phyloP scores from a whole-genome alignment of 345 rosid species.

The Odontarrhena argentea region DNA sequence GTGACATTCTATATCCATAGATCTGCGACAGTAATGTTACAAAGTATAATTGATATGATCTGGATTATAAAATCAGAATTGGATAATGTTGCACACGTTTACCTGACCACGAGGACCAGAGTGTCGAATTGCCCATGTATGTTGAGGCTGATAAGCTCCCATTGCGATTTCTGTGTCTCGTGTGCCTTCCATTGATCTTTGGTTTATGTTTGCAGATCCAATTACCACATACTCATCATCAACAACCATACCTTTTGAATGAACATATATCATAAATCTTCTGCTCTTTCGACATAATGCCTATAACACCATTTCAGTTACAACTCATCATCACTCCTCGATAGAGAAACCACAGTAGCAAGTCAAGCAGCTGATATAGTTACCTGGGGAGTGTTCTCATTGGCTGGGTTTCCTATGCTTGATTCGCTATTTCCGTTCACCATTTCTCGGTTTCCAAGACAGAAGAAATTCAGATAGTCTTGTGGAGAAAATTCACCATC shows the following conservation, averaged over 20 bases:
- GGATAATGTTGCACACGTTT: not conserved
- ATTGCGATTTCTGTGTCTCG: slow-evolving; percentile 97
- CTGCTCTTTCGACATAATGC: slow-evolving; percentile 60
- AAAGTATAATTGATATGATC: not conserved
- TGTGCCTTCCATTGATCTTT: slow-evolving; percentile 95
- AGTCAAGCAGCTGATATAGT: slow-evolving; percentile 6
- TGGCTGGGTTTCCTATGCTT: slow-evolving; percentile 44
- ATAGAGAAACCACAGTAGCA: slow-evolving; percentile 7
- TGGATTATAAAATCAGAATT: not conserved
- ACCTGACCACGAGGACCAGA: slow-evolving; percentile 87
- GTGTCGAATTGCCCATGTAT: slow-evolving; percentile 73
- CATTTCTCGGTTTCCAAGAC: slow-evolving; percentile 88
- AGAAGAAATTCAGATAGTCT: slow-evolving; percentile 92
- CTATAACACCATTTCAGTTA: slow-evolving; percentile 41
- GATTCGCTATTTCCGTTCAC: slow-evolving; percentile 26
- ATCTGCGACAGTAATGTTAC: slow-evolving; percentile 47
- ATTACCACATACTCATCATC: slow-evolving; percentile 85
- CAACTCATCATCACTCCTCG: slow-evolving; percentile 5
- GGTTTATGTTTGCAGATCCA: slow-evolving; percentile 98
- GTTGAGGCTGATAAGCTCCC: slow-evolving; percentile 96
- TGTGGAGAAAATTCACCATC: slow-evolving; percentile 65
- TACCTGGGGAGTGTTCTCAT: slow-evolving; percentile 74
- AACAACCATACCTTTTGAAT: slow-evolving; percentile 95
- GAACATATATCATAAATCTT: slow-evolving; percentile 93
- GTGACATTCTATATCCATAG: slow-evolving; percentile 89